Base-by-base conservation (phyloP, 371 early-diverging fungal species). In the Haplosporangium sp. region DNA sequence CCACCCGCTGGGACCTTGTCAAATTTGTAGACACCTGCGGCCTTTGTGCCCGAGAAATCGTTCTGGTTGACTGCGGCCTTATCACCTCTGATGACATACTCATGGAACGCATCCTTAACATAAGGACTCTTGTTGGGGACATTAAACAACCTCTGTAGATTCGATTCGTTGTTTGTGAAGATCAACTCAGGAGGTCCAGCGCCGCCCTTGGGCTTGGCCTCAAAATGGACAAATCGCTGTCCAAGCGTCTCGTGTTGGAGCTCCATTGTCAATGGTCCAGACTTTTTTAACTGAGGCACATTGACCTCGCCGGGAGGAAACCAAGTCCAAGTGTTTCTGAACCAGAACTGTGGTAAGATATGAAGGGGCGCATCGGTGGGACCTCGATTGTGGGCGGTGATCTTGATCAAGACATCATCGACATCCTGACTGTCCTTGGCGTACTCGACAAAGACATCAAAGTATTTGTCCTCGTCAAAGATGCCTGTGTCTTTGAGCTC, bases 131-230 rank as follows among this genome's bases (percentile, higher is more conserved):
- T 69, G 85, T 83, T 85, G 45, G 55, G 48, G 13, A 55, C 62
- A 6, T 80, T 64, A 60, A 80, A 85, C 16, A 85, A 48, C 36
- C 59, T 62, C 42, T 72, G 10, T 5, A 62, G 16, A 47, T 85
- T 85, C 8, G 85, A 73, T 20, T 85, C 85, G 48, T 85, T 85
- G 55, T 83, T 82, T 37, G 82, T 80, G 45, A 85, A 85, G 12
- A 85, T 54, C 14, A 81, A 52, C n/a, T 80, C 81, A 0, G 77
- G 72, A 0, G 50, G 40, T 16, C 55, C 48, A 6, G 62, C 46
- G 9, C 45, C 48, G 29, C 65, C 55, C n/a, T 55, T 41, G 23
- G 52, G 50, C 10, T 14, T 45, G 9, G 51, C 46, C n/a, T 67
- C 79, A 11, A 68, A 77, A 50, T 77, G 73, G 36, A 77, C 45